Conservation (phyloP, 805 yeast genomes). For the Ogataea corticis region DNA sequence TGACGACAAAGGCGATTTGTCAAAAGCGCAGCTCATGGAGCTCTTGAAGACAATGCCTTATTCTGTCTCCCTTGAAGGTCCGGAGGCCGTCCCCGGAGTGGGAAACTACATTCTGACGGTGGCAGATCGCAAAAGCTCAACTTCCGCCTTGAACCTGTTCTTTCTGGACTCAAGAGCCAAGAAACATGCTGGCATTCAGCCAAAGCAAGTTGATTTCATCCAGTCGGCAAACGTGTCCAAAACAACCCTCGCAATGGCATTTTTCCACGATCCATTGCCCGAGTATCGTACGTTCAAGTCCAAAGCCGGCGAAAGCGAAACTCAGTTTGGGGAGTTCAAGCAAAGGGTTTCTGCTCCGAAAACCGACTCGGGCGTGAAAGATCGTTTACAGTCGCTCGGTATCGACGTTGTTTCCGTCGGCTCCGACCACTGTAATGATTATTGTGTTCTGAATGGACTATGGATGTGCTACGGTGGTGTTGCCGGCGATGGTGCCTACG, state of each 20-base stretch:
- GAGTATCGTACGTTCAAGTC: slow-evolving; percentile 57
- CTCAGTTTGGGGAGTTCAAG: slow-evolving; percentile 58
- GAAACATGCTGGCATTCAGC: too few species aligned
- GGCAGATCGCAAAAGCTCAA: slow-evolving; percentile 28
- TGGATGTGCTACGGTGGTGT: slow-evolving; percentile 97
- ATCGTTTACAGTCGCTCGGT: slow-evolving; percentile 58
- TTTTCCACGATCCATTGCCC: slow-evolving; percentile 91
- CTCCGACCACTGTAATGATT: slow-evolving; percentile 95
- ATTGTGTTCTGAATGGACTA: slow-evolving; percentile 62
- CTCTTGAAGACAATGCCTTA: slow-evolving; percentile 62
- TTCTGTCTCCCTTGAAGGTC: slow-evolving; percentile 49
- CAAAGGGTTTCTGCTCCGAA: slow-evolving; percentile 82
- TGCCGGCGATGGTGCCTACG: slow-evolving; percentile 94
- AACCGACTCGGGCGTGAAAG: slow-evolving; percentile 65
- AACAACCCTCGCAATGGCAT: slow-evolving; percentile 73
- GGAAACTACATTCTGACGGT: slow-evolving; percentile 76
- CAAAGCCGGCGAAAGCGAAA: slow-evolving; percentile 26
- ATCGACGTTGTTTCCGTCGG: slow-evolving; percentile 80
- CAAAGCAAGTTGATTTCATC: slow-evolving; percentile 85
- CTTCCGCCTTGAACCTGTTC: slow-evolving; percentile 58
- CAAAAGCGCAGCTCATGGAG: slow-evolving; percentile 61
- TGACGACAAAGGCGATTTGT: slow-evolving; percentile 80
- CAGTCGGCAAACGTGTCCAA: slow-evolving; percentile 37
- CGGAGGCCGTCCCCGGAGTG: slow-evolving; percentile 46
- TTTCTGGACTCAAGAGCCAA: slow-evolving; percentile 69